A percentile compares a stretch with the other conserved stretches of the same genome.
These are phyloP conservation scores for Tetracladium maxilliforme DNA, from an alignment of 2,329 filamentous ascomycete species.

Conservation along the genomic window DNA sequence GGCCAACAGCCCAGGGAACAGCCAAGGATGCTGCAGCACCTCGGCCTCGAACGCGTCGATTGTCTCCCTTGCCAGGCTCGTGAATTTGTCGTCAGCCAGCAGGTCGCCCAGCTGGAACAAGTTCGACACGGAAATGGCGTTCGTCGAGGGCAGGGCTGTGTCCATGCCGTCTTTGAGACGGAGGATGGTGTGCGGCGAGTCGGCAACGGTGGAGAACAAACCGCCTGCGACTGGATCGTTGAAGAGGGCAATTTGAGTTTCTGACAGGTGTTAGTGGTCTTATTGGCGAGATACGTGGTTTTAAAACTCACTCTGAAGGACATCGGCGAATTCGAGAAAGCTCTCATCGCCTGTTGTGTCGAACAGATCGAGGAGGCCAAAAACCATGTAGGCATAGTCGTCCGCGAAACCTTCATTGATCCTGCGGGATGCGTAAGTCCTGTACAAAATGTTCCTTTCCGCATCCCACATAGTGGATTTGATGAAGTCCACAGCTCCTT, in stretches of 20 bases:
- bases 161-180: conserved; percentile 94
- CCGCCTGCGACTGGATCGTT: conserved; percentile 47
- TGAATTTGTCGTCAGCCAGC: conserved; percentile 50
- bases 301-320: conserved; percentile 49
- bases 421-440: no score
- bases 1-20: no score
- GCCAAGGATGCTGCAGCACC: conserved; percentile 81
- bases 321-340: conserved; percentile 69
- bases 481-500: conserved; percentile 58
- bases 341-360: conserved; percentile 64
- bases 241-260: conserved; percentile 62
- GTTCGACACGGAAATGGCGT: conserved; percentile 75
- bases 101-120: conserved; percentile 66
- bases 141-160: conserved; percentile 76
- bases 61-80: conserved; percentile 53
- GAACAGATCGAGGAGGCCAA: conserved; percentile 72
- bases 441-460: conserved; percentile 45
- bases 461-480: conserved; percentile 58
- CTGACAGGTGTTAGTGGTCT: conserved; percentile 20
- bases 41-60: conserved; percentile 82
- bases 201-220: conserved; percentile 57
- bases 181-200: conserved; percentile 58
- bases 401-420: conserved; percentile 72
- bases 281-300: background rate
- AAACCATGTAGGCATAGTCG: conserved; percentile 83